Evolutionary conservation across 805 yeast species (phyloP).

Genomic region (Ogataea chonburiensis): DNA sequence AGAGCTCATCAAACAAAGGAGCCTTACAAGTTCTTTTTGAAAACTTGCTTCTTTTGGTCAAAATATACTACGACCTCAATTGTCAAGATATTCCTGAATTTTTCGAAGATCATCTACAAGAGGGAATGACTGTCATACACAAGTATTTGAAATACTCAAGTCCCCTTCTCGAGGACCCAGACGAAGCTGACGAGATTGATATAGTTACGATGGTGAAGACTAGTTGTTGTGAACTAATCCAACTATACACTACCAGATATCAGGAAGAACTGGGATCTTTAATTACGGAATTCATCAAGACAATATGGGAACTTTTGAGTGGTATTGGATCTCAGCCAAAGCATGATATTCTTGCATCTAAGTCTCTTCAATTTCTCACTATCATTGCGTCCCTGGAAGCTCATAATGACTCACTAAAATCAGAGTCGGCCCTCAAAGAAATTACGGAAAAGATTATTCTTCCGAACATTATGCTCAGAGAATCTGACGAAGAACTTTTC

Average conservation of each 20-base stretch:
- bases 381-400: constrained; percentile 72
- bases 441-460: constrained; percentile 79
- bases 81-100: constrained; percentile 98
- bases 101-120: constrained; percentile 83
- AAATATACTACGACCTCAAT: constrained; percentile 88
- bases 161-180: constrained; percentile 51
- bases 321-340: constrained; percentile 67
- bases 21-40: constrained; percentile 60
- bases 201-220: constrained; percentile 71
- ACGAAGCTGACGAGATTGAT: constrained; percentile 69
- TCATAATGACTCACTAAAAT: constrained; percentile 62
- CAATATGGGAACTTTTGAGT: constrained; percentile 76
- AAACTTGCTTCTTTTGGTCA: constrained; percentile 66
- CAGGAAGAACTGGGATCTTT: constrained; percentile 86
- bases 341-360: constrained; percentile 81
- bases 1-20: constrained; percentile 44
- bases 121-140: constrained; percentile 78
- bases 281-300: constrained; percentile 74
- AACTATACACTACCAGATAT: constrained; percentile 84
- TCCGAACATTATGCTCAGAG: constrained; percentile 85
- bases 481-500: constrained; percentile 85
- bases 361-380: constrained; percentile 76
- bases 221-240: constrained; percentile 79
- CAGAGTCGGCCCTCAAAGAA: constrained; percentile 63
- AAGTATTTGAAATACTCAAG: constrained; percentile 69